Evolutionary conservation across 169 alveolate genomes (phyloP).

Genomic region (Plasmodium knowlesi): DNA sequence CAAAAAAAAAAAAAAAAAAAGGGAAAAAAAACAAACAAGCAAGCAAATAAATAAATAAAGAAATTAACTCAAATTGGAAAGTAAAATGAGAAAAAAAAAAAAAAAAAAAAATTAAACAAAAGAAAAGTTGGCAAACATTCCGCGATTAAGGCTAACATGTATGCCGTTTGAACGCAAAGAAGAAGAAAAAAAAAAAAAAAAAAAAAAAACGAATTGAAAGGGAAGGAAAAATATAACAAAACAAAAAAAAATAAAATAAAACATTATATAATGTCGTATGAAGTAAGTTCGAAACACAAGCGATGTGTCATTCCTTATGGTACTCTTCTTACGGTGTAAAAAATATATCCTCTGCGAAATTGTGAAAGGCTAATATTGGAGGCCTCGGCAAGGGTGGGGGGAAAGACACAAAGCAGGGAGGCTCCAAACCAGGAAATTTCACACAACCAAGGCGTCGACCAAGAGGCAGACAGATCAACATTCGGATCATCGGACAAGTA

Average conservation of each 20-base stretch:
- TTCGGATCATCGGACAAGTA: not conserved
- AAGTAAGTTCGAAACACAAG: not conserved
- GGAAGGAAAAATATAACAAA: not conserved
- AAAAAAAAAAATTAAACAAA: not conserved
- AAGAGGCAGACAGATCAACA: not conserved
- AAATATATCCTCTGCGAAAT: conserved; percentile 3
- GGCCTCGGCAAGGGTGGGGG: not conserved
- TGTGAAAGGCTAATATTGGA: conserved; percentile 15
- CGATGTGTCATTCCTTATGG: not conserved
- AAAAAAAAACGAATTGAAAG: not conserved
- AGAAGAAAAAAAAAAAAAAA: not conserved
- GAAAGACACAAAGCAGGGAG: not conserved
- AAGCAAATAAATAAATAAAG: not conserved
- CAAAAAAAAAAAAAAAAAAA: too few relatives aligned
- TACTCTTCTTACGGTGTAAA: not conserved
- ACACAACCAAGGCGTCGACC: not conserved
- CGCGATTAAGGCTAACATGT: not conserved
- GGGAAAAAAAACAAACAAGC: not conserved
- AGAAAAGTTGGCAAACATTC: not conserved
- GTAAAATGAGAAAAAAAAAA: not conserved
- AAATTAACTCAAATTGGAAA: not conserved
- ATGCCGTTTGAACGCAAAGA: not conserved
- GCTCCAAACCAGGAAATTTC: not conserved
- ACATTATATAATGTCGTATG: not conserved
- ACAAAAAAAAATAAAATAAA: too few relatives aligned